Percentiles rank a stretch among this genome's conserved stretches.
Evolutionary conservation across 495 filamentous ascomycete genomes (phyloP).

Genomic region (Neohortaea acidophila): DNA sequence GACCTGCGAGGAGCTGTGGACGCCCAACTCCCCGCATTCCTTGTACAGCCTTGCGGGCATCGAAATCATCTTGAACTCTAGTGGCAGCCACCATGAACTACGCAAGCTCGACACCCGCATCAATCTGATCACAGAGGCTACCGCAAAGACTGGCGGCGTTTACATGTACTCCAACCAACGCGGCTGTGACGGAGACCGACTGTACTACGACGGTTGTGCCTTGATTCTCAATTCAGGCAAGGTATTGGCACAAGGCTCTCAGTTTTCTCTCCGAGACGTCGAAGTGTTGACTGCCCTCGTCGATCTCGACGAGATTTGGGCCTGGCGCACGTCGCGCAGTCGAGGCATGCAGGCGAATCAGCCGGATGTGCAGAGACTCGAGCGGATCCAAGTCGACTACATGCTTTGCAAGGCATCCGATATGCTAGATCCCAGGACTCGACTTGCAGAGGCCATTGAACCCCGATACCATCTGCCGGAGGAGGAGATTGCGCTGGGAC

Average conservation of each 20-base stretch:
- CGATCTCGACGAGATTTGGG: constrained; percentile 62
- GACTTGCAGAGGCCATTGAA: constrained; percentile 20
- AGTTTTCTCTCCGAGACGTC: constrained; percentile 68
- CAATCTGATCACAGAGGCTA: constrained; percentile 61
- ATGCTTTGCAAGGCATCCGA: constrained; percentile 2
- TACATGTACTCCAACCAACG: constrained; percentile 32
- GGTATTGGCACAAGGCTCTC: constrained; percentile 53
- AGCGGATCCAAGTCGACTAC: constrained; percentile 32
- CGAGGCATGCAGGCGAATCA: constrained; percentile 43
- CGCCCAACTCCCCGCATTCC: constrained; percentile 29
- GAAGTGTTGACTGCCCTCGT: constrained; percentile 70
- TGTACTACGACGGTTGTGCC: constrained; percentile 58
- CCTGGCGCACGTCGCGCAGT: constrained; percentile 36
- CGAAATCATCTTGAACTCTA: constrained; percentile 59
- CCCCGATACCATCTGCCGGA: constrained; percentile 47
- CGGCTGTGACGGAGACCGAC: constrained; percentile 56
- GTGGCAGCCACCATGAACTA: constrained; percentile 56
- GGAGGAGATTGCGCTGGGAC: constrained; percentile 59
- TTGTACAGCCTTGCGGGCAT: constrained; percentile 27
- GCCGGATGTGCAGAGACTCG: constrained; percentile 17
- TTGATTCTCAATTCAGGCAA: constrained; percentile 66
- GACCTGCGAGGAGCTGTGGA: constrained; percentile 30
- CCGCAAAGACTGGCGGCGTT: constrained; percentile 37
- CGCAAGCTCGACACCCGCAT: constrained; percentile 63
- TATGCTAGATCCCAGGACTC: constrained; percentile 6